Percentiles rank a stretch among this genome's conserved stretches.
These are phyloP conservation scores for Rauvolfia tetraphylla DNA, from an alignment of 257 asterid species.

Conservation along the genomic window DNA sequence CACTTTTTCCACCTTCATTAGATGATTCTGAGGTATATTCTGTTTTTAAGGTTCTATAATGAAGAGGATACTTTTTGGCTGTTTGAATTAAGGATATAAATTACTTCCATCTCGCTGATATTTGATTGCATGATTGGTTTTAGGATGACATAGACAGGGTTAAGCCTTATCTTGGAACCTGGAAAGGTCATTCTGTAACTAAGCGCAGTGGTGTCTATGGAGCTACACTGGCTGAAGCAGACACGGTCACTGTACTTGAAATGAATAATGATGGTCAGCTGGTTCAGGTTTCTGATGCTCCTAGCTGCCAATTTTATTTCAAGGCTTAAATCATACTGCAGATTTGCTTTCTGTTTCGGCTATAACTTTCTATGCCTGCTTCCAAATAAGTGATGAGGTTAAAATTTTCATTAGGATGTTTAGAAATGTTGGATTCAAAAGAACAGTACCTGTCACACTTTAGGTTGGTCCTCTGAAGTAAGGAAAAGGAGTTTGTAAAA, in stretches of 20 bases:
- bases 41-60: neutral
- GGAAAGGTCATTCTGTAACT: slow-evolving; percentile 88
- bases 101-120: neutral
- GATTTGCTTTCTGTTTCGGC: neutral
- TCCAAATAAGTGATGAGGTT: neutral
- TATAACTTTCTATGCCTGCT: neutral
- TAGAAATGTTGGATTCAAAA: neutral
- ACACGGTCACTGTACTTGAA: slow-evolving; percentile 62
- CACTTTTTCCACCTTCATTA: slow-evolving; percentile 51
- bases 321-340: neutral
- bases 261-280: slow-evolving; percentile 63
- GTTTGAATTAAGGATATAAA: neutral
- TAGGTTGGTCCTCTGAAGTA: neutral
- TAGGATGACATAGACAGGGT: slow-evolving; percentile 62
- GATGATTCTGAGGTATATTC: slow-evolving; percentile 49
- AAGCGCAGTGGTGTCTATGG: slow-evolving; percentile 96
- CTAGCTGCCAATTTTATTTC: slow-evolving; percentile 7
- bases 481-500: neutral
- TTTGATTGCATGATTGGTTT: slow-evolving; percentile 20
- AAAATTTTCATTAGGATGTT: neutral
- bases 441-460: neutral
- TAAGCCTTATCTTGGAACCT: slow-evolving; percentile 63
- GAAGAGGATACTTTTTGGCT: neutral
- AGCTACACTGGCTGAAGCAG: slow-evolving; percentile 77
- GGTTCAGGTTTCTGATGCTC: slow-evolving; percentile 53